These are phyloP conservation scores for Tetraselmis chui DNA, from an alignment of 139 green algal species.

Conservation along the genomic window DNA sequence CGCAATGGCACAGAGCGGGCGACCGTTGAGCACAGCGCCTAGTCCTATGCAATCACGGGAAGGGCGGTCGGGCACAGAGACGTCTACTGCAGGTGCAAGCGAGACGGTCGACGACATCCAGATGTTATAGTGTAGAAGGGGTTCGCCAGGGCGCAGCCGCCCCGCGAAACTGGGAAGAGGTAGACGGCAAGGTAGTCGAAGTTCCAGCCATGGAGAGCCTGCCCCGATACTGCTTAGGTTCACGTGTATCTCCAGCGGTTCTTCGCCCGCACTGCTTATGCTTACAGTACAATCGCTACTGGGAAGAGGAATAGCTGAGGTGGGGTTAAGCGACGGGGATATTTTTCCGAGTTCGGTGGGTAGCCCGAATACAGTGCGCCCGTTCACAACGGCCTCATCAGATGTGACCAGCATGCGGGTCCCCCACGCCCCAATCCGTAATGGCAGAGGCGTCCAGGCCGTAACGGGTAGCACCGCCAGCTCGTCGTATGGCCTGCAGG, in stretches of 20 bases:
- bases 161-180: not conserved
- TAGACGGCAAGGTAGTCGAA: not conserved
- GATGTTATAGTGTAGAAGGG: not conserved
- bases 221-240: too few relatives aligned
- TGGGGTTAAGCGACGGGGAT: not conserved
- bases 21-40: not conserved
- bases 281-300: not conserved
- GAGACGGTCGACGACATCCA: not conserved
- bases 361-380: not conserved
- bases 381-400: not conserved
- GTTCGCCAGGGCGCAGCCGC: not conserved
- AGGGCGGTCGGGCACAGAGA: not conserved
- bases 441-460: not conserved
- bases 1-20: not conserved
- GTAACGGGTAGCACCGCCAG: not conserved
- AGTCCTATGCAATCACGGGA: not conserved
- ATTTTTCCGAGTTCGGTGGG: not conserved
- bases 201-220: not conserved
- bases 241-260: too few relatives aligned
- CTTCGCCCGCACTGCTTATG: too few relatives aligned
- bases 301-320: not conserved
- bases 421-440: not conserved
- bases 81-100: not conserved
- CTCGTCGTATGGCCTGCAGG: not conserved
- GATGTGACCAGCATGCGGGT: not conserved